Conservation (phyloP, 2,329 filamentous ascomycete species). For the Talaromyces atroroseus region DNA sequence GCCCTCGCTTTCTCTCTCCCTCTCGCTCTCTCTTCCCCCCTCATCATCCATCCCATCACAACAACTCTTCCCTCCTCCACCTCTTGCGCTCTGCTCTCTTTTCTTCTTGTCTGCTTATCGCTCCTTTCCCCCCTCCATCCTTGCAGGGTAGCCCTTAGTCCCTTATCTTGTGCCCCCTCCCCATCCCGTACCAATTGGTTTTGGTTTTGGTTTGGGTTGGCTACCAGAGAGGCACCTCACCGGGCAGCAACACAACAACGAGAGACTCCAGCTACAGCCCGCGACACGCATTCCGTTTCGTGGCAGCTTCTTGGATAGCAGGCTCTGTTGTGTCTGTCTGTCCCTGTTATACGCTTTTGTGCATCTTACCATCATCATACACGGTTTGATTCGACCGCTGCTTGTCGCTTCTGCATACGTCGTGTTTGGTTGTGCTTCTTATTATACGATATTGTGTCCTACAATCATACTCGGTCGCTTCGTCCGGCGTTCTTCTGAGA, state of each 20-base stretch:
- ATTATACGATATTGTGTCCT: not conserved
- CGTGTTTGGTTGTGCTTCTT: not conserved
- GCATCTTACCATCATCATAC: not conserved
- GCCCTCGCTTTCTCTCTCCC: not conserved
- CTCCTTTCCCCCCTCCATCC: not conserved
- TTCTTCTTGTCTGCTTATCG: not conserved
- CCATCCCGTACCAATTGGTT: conserved; percentile 6
- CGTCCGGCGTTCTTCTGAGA: not conserved
- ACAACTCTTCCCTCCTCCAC: not conserved
- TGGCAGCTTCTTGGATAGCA: not conserved
- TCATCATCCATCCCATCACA: not conserved
- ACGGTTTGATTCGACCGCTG: not conserved
- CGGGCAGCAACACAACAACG: not conserved
- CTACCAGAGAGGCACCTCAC: not conserved
- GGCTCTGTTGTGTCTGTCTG: not conserved
- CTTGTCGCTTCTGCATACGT: not conserved
- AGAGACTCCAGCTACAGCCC: no score
- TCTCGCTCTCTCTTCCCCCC: not conserved
- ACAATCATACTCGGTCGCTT: not conserved
- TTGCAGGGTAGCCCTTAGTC: not conserved
- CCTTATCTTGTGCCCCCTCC: not conserved
- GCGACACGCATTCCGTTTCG: not conserved
- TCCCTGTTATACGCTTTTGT: not conserved
- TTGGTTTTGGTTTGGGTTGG: conserved; percentile 8
- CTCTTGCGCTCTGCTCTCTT: no score